Conservation (phyloP, 768 basidiomycete species). For the Termitomyces sp. region DNA sequence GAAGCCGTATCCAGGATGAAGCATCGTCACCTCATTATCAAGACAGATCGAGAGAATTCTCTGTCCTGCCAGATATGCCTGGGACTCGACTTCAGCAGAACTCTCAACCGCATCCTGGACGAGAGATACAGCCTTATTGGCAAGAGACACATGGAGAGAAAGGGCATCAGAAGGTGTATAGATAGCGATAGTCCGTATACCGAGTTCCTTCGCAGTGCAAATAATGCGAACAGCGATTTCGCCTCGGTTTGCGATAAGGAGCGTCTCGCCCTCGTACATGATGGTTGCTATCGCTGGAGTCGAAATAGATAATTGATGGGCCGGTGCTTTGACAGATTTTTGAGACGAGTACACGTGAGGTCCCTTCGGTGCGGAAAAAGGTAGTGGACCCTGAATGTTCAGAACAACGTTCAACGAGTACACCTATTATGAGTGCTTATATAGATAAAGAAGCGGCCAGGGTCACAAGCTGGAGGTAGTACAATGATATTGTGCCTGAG, state of each 20-base stretch:
- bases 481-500: no score
- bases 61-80: constrained; percentile 36
- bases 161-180: constrained; percentile 58
- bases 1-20: constrained; percentile 66
- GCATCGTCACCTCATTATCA: constrained; percentile 39
- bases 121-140: constrained; percentile 44
- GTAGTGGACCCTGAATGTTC: no score
- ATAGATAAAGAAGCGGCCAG: no score
- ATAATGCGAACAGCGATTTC: constrained; percentile 69
- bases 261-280: constrained; percentile 34
- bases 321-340: background rate
- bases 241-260: constrained; percentile 68
- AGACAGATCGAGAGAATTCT: constrained; percentile 41
- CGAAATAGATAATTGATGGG: background rate
- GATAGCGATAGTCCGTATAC: constrained; percentile 50
- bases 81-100: constrained; percentile 32
- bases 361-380: background rate
- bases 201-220: constrained; percentile 48
- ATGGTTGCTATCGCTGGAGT: background rate
- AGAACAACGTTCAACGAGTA: no score
- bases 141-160: constrained; percentile 53
- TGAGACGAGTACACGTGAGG: no score
- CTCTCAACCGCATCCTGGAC: constrained; percentile 10
- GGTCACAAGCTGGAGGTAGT: no score
- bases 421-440: no score